Evolutionary conservation across 2,329 filamentous ascomycete genomes (phyloP), one percentile per base, ranked within the genome.

Genomic region (Emergomyces pasteurianus): DNA sequence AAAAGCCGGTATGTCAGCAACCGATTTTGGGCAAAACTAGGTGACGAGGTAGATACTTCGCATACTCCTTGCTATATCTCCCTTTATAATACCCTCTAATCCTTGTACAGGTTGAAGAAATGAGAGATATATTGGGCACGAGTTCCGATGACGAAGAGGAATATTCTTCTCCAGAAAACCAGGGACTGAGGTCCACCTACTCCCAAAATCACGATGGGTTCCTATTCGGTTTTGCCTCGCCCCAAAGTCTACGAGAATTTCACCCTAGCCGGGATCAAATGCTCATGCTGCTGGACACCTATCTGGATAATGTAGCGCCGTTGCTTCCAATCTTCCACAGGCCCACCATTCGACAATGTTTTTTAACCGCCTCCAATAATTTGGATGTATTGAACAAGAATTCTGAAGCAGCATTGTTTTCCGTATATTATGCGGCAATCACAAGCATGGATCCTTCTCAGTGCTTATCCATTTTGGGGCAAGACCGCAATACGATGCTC

Each of bases 1-100:
- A 78, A 79, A 63, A 85, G 81, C 66, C 75, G 81, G 58, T 86
- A 86, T 70, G 81, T 86, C 66, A 85, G 82, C 70, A 84, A 82
- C 66, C 80, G 80, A 34, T 81, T 85, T 64, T 85, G 82, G 81
- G 81, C 81, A 4, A 82, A 77, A 65, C 72, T 86, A 61, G 82
- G 81, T 63, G 83, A 84, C 61, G 83, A 86, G 75, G 81, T 82
- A 65, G 49, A 70, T 47, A 47, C 9, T 47, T 47, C 9, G 34
- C 60, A 2, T 6, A 14, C 46, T 50, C 55, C 6, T 26, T 42
- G 34, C 28, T 2, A 10, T 58, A 40, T 21, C 58, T 46, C 16
- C 42, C 16, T 65, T 50, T 61, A 68, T 21, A 65, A 59, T 60
- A 12, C 52, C 1, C 21, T 40, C 21, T 58, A 58, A 58, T 47